Conservation (phyloP, 257 asterid genomes). For the Solanum paucissectum region DNA sequence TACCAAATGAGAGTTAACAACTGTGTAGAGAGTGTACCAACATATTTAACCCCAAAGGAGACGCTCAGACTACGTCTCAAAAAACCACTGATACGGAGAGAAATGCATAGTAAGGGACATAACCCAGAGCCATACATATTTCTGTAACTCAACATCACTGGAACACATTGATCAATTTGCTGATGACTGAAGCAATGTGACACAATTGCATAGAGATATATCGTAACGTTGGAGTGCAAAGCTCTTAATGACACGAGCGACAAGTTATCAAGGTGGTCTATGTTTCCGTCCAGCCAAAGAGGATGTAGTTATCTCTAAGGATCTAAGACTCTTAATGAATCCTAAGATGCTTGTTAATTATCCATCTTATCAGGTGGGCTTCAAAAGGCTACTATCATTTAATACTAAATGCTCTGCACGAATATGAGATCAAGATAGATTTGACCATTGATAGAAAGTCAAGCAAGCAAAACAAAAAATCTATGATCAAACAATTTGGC, state of each 20-base stretch:
- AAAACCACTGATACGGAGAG: neutral
- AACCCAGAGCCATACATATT: neutral
- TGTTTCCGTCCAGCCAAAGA: neutral
- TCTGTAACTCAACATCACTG: neutral
- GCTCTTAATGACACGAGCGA: neutral
- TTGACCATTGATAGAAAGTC: neutral
- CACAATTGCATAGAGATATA: neutral
- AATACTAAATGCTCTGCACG: neutral
- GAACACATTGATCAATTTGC: neutral
- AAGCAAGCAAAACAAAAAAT: neutral
- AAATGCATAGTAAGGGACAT: neutral
- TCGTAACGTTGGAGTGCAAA: neutral
- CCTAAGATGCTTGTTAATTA: neutral
- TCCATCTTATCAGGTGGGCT: neutral
- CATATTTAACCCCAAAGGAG: neutral
- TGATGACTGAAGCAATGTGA: neutral
- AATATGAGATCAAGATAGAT: neutral
- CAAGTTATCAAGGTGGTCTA: neutral
- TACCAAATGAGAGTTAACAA: neutral
- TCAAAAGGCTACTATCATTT: neutral
- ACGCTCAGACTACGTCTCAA: neutral
- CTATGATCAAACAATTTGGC: neutral
- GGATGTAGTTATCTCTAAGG: neutral
- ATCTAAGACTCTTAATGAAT: neutral
- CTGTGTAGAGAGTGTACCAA: neutral